Percentiles rank a stretch among this genome's conserved stretches.
phyloP scores from a whole-genome alignment of 1,139 yeast genomes.

The Lodderomyces metapsilosis region DNA sequence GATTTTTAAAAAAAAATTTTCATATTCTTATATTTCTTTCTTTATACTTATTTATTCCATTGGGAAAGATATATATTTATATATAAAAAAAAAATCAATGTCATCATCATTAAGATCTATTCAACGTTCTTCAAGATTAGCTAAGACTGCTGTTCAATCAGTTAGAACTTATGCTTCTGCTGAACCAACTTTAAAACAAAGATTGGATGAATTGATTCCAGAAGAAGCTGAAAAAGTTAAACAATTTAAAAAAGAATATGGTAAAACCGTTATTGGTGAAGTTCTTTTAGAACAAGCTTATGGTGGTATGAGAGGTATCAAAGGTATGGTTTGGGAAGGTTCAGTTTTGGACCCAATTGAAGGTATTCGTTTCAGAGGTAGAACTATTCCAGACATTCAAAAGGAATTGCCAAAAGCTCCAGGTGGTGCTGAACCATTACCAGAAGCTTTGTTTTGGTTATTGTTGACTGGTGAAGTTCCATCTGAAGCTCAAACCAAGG shows the following conservation, averaged over 20 bases:
- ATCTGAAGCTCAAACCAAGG: constrained; percentile 69
- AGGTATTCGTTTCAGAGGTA: constrained; percentile 98
- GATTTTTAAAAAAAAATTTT: too few relatives aligned
- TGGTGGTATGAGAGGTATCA: constrained; percentile 99
- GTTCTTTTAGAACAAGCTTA: constrained; percentile 94
- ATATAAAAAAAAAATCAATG: constrained; percentile 19
- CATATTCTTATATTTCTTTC: neutral
- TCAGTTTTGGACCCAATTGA: constrained; percentile 97
- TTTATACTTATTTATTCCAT: too few relatives aligned
- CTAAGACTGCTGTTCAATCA: constrained; percentile 35
- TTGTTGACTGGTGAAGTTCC: constrained; percentile 91
- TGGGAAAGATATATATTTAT: neutral
- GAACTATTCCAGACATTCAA: constrained; percentile 95
- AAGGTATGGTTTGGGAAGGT: constrained; percentile 99
- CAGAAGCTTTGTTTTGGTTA: constrained; percentile 93
- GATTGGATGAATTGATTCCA: constrained; percentile 91
- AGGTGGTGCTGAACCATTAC: constrained; percentile 81
- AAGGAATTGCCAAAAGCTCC: constrained; percentile 89
- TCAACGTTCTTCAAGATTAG: constrained; percentile 33
- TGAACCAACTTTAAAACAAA: constrained; percentile 80
- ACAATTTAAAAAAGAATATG: constrained; percentile 84
- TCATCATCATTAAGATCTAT: constrained; percentile 40
- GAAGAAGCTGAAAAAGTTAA: constrained; percentile 90
- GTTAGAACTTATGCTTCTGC: constrained; percentile 51
- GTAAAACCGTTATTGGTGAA: constrained; percentile 90